Base-by-base conservation (phyloP, 192 early-diverging fungal genomes). In the Coemansia sp. region DNA sequence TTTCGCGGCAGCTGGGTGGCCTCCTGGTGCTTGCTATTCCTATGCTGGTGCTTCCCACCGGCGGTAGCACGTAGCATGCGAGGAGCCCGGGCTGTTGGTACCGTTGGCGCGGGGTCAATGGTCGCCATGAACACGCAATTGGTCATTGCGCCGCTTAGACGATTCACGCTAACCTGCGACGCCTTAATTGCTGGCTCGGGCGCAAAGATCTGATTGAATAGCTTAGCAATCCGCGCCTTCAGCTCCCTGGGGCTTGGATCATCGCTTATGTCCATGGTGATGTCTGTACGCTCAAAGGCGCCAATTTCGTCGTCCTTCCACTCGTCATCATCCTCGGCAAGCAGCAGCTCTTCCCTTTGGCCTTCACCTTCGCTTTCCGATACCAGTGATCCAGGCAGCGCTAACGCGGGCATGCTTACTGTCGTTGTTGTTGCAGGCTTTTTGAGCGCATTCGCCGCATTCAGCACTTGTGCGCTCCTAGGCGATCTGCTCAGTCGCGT, bases 91-190 rank as follows among this genome's bases (percentile, higher is more conserved):
- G 72, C 13, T 30, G 61, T 34, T 9, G 72, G 34, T 1, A 67
- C 63, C 7, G 58, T 34, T 23, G 68, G 74, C 33, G 66, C 71
- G 23, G 75, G 70, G 31, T 29, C 57, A 25, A 77, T 37, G 3
- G 59, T 71, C 7, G 82, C 68, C 70, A 81, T 77, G 51, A 42
- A 80, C 1, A 84, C 68, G 65, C 81, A 84, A 77, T 91, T 91
- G 56, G 90, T 91, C 86, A 91, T 77, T 3, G 90, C 90, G 9
- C 90, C 90, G 74, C 83, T 87, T 45, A 91, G 66, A 20, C 87
- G 73, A 6, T 74, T 59, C 29, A 89, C 52, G 5, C 57, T 15
- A 10, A 89, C 49, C 1, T 77, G 63, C 9, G 48, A 16, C 6
- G 33, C 63, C 12, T 12, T n/a, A 4, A 81, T 56, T 20, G 53